A percentile compares a stretch with the other conserved stretches of the same genome.
phyloP scores from a whole-genome alignment of 192 early-diverging fungal species.

The Backusella australiensis region DNA sequence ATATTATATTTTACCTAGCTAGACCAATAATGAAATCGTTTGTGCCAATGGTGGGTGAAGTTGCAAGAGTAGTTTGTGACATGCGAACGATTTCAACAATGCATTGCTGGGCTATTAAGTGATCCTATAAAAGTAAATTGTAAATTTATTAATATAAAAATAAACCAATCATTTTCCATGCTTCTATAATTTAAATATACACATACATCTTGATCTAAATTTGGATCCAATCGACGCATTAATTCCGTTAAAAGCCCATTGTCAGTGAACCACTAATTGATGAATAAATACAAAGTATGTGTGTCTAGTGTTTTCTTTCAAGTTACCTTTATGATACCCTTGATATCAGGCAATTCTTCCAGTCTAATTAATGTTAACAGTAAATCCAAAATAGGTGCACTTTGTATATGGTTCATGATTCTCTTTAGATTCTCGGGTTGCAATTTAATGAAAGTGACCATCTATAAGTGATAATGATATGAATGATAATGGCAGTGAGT shows the following conservation, averaged over 20 bases:
- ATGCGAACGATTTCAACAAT: constrained; percentile 40
- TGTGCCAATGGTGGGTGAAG: constrained; percentile 31
- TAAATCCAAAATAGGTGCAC: constrained; percentile 86
- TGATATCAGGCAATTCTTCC: constrained; percentile 84
- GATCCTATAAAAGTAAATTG: constrained; percentile 24
- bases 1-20: constrained; percentile 17
- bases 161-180: neutral
- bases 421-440: constrained; percentile 72
- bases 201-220: constrained; percentile 72
- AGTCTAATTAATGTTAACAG: constrained; percentile 89
- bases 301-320: neutral
- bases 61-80: constrained; percentile 36
- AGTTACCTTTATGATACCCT: constrained; percentile 80
- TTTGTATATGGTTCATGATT: constrained; percentile 82
- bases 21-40: constrained; percentile 35
- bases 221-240: constrained; percentile 77
- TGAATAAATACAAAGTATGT: neutral
- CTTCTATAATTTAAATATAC: neutral
- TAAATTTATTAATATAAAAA: neutral
- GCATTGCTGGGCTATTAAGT: constrained; percentile 40
- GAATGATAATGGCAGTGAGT: neutral
- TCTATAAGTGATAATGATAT: constrained; percentile 40
- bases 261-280: constrained; percentile 78
- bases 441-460: constrained; percentile 82
- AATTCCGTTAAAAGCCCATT: constrained; percentile 73